These are phyloP conservation scores for Auxenochlorella pyrenoidosa DNA, from an alignment of 139 green algal species.

Conservation along the genomic window DNA sequence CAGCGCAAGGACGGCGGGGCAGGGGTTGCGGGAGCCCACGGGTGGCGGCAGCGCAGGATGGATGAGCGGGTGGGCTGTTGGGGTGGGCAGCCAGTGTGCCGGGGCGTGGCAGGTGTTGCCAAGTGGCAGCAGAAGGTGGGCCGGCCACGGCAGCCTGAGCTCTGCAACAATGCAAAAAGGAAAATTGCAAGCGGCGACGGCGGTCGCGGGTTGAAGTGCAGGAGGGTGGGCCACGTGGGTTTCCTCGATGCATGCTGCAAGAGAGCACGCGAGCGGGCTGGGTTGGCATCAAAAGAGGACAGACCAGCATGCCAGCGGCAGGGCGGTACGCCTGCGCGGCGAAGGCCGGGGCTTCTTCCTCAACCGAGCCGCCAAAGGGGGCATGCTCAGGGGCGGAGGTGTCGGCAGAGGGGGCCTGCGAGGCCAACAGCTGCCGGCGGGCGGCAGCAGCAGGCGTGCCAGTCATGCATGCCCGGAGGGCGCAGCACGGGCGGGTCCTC, in stretches of 20 bases:
- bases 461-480: not conserved
- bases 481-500: too few relatives aligned
- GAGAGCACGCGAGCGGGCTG: not conserved
- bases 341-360: not conserved
- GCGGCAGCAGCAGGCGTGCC: not conserved
- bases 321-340: not conserved
- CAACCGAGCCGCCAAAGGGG: not conserved
- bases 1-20: not conserved
- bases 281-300: not conserved
- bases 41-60: too few relatives aligned
- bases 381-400: not conserved
- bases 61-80: too few relatives aligned
- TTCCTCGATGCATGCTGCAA: not conserved
- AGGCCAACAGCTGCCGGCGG: not conserved
- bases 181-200: too few relatives aligned
- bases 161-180: too few relatives aligned
- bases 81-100: too few relatives aligned
- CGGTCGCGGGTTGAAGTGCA: too few relatives aligned
- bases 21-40: too few relatives aligned
- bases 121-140: too few relatives aligned
- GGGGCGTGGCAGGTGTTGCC: too few relatives aligned
- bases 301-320: not conserved
- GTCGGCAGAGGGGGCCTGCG: not conserved
- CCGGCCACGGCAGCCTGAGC: too few relatives aligned
- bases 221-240: too few relatives aligned